Base-by-base conservation (phyloP, 257 asterid genomes). In the Solanum lycopersicoides region DNA sequence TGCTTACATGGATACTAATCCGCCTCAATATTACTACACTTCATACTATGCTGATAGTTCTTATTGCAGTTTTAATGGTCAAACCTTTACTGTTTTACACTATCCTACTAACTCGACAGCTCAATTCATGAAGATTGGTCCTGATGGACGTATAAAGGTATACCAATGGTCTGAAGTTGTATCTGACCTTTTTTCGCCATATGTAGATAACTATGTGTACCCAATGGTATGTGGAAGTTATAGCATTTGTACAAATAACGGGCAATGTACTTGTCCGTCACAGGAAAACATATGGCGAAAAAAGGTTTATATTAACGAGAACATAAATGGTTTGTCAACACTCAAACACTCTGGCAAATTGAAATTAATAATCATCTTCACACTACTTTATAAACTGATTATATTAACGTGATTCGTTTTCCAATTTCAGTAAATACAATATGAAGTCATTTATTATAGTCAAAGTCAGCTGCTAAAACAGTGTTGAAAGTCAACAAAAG, bases 151-250 rank as follows among this genome's bases (percentile, higher is more conserved):
- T 45, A 7, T 86, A n/a, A 45, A 28, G 34, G 71, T 72, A 42
- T 71, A 47, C 66, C 4, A 2, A 66, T 44, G 75, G 87, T 3
- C 0, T 9, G 1, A 0, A 15, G 2, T 0, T 28, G 16, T n/a
- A 65, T 30, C 39, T 15, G 66, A 66, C 30, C 25, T 84, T 63
- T 60, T 84, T 16, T 1, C 18, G 6, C 66, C 28, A 25, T 1
- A 39, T 15, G 8, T 25, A 32, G 30, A 25, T 0, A 59, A 42
- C 42, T 84, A 82, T 50, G 63, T 13, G 16, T 84, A 84, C 21
- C 87, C 82, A 16, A 39, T 84, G 87, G 87, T 66, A 5, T 66
- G 87, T 84, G 80, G 80, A n/a, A 66, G 82, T 25, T 84, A 84
- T 0, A 50, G 87, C 59, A 84, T 66, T 66, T 84, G 80, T 34